Conservation (phyloP, 1,284 basidiomycete species). For the Boletus smithii region DNA sequence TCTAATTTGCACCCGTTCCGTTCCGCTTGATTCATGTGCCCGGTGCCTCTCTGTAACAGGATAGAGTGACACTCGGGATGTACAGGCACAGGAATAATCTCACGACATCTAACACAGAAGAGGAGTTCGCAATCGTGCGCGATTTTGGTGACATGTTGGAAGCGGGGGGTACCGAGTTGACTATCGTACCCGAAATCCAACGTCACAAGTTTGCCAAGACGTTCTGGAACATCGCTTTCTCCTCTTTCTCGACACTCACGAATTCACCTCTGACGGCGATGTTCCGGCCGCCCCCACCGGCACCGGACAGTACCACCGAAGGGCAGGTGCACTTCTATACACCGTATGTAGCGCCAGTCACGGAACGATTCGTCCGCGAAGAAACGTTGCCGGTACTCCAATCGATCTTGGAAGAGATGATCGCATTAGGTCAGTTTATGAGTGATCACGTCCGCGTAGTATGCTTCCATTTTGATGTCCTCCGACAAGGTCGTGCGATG, state of each 20-base stretch:
- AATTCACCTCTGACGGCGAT: conserved; percentile 49
- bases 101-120: conserved; percentile 41
- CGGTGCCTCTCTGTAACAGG: too few relatives aligned
- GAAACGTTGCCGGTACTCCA: conserved; percentile 48
- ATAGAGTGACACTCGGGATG: conserved; percentile 29
- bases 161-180: conserved; percentile 47
- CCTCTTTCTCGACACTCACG: conserved; percentile 51
- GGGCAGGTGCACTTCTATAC: conserved; percentile 29
- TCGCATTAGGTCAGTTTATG: conserved; percentile 39
- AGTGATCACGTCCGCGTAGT: neutral
- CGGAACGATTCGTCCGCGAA: conserved; percentile 43
- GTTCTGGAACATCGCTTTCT: conserved; percentile 55
- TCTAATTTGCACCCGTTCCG: too few relatives aligned
- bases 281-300: conserved; percentile 45
- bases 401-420: conserved; percentile 47
- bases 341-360: conserved; percentile 41
- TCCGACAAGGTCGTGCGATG: conserved; percentile 41
- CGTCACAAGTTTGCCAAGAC: conserved; percentile 55
- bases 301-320: conserved; percentile 17
- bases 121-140: conserved; percentile 42
- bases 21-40: too few relatives aligned
- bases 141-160: conserved; percentile 46
- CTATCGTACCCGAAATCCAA: conserved; percentile 56
- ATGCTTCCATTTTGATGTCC: conserved; percentile 3
- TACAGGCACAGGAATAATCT: conserved; percentile 48